Evolutionary conservation across 441 rosid species (phyloP), one percentile per base, ranked within the genome.

Genomic region (Gossypium lobatum): DNA sequence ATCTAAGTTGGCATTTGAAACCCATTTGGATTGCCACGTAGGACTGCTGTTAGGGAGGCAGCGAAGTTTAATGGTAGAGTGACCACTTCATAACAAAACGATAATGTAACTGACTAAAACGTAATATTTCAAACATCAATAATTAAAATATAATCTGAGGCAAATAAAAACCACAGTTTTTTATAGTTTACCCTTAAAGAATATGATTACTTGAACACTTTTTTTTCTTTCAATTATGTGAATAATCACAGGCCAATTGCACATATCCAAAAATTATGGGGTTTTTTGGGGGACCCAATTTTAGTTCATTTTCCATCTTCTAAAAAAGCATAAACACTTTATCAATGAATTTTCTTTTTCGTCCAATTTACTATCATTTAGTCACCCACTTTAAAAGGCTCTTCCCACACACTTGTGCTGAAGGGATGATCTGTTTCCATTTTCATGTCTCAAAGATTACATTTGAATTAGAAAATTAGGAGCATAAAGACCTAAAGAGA

Each of bases 371-470:
- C 54, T 39, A 77, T 75, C 67, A 73, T 76, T 72, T 69, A 37
- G 73, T 70, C 46, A 62, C 75, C 81, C 64, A 70, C 73, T 75
- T 79, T 55, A 46, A 42, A 64, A 52, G 73, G 60, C 11, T 63
- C 71, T 37, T 37, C 73, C 75, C 57, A 54, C 58, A 75, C 37
- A 64, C 37, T 37, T 59, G 73, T 65, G 64, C 14, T 37, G 46
- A 57, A 77, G 73, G 71, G 67, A 26, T 76, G 57, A 65, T 75
- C 76, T 73, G 77, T 69, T 71, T 65, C 73, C 83, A 20, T 78
- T 76, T 74, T 62, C 80, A 54, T 73, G 81, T 75, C 75, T 70
- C 66, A 79, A 80, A 80, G 61, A 80, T 62, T 13, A 14, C 59
- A 65, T 73, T 72, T 73, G 16, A 4, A 50, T 61, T 73, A 57